Evolutionary conservation across 768 basidiomycete genomes (phyloP).

Genomic region (Agrocybe chaxingu): DNA sequence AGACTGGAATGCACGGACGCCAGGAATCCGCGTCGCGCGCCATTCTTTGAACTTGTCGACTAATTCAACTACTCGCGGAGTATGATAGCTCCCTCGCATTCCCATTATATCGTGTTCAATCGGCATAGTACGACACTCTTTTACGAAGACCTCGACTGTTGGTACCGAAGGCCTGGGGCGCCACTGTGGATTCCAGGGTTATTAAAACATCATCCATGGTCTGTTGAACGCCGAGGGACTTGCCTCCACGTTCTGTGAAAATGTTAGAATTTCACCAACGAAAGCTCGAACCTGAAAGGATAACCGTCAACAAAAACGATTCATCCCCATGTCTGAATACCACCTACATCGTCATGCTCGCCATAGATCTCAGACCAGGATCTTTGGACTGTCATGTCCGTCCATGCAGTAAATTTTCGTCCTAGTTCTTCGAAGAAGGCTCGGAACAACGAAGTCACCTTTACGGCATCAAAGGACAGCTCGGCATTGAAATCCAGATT

Average conservation of each 20-base stretch:
- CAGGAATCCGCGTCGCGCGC: slow-evolving; percentile 69
- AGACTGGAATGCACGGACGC: slow-evolving; percentile 78
- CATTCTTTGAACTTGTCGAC: slow-evolving; percentile 64
- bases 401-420: slow-evolving; percentile 82
- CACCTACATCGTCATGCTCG: slow-evolving; percentile 75
- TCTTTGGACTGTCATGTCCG: slow-evolving; percentile 58
- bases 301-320: neutral
- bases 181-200: slow-evolving; percentile 39
- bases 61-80: slow-evolving; percentile 54
- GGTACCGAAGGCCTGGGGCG: slow-evolving; percentile 60
- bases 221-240: slow-evolving; percentile 8
- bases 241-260: slow-evolving; percentile 72
- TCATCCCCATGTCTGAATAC: neutral
- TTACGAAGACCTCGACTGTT: slow-evolving; percentile 58
- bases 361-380: slow-evolving; percentile 71
- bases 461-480: slow-evolving; percentile 77
- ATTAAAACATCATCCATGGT: neutral
- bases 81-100: slow-evolving; percentile 62
- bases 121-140: slow-evolving; percentile 57
- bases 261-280: slow-evolving; percentile 72
- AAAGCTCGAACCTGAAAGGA: slow-evolving; percentile 60
- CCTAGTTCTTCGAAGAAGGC: slow-evolving; percentile 72
- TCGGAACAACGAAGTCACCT: slow-evolving; percentile 64
- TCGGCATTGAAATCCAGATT: slow-evolving; percentile 77
- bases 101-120: slow-evolving; percentile 72